Evolutionary conservation across 1,139 yeast species (phyloP).

Genomic region (Hansenula lynferdii): DNA sequence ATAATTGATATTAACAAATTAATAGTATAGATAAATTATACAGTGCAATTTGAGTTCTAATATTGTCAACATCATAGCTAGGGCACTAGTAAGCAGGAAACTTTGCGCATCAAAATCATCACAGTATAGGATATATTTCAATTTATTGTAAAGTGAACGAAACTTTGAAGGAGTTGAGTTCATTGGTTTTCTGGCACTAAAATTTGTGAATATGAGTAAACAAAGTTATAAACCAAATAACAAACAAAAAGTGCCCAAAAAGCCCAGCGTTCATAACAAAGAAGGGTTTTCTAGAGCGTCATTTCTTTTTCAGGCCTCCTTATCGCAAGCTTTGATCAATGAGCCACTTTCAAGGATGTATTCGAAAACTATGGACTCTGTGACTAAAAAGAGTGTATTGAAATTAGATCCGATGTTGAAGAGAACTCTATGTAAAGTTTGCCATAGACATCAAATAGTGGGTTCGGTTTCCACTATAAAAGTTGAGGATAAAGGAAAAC

Average conservation of each 20-base stretch:
- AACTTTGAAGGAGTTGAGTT: too few species aligned
- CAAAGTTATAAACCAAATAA: background rate
- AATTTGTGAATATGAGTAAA: too few species aligned
- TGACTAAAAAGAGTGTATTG: slow-evolving; percentile 59
- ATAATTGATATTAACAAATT: too few species aligned
- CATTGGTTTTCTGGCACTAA: too few species aligned
- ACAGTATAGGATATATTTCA: too few species aligned
- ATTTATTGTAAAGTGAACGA: too few species aligned
- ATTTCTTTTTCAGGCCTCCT: slow-evolving; percentile 50
- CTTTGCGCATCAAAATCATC: too few species aligned
- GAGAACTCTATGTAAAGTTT: slow-evolving; percentile 55
- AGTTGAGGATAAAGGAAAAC: slow-evolving; percentile 21
- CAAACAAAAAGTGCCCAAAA: slow-evolving; percentile 3
- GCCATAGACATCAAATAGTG: slow-evolving; percentile 43
- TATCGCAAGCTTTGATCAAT: slow-evolving; percentile 23
- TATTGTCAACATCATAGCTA: too few species aligned
- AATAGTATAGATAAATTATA: too few species aligned
- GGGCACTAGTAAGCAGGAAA: too few species aligned
- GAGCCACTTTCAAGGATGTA: slow-evolving; percentile 44
- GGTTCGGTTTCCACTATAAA: slow-evolving; percentile 37
- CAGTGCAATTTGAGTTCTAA: too few species aligned
- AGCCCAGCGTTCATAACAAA: slow-evolving; percentile 37
- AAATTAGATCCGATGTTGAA: slow-evolving; percentile 59
- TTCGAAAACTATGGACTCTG: slow-evolving; percentile 37
- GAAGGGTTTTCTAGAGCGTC: slow-evolving; percentile 59